Percentiles rank a stretch among this genome's conserved stretches.
Evolutionary conservation across 768 basidiomycete species (phyloP).

Genomic region (Russula earlei): DNA sequence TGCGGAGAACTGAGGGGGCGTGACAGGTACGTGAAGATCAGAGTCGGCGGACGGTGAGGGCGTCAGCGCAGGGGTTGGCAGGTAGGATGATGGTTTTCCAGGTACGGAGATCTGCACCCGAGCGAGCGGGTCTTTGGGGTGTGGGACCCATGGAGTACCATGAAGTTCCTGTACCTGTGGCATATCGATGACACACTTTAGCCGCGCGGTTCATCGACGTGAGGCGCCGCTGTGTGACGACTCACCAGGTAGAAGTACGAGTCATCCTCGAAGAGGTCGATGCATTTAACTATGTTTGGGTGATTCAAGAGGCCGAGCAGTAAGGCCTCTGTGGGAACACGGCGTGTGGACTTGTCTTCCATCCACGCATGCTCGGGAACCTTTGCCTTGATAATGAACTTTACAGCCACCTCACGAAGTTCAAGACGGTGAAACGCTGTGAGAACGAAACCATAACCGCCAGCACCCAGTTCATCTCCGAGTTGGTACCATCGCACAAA

Average conservation of each 20-base stretch:
- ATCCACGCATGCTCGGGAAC: slow-evolving; percentile 54
- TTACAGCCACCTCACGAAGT: slow-evolving; percentile 76
- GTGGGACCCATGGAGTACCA: slow-evolving; percentile 74
- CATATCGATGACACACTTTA: not conserved
- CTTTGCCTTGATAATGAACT: slow-evolving; percentile 82
- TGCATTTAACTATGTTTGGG: slow-evolving; percentile 71
- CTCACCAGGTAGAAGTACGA: slow-evolving; percentile 82
- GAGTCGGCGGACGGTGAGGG: slow-evolving; percentile 19
- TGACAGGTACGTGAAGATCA: slow-evolving; percentile 8
- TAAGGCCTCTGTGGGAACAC: slow-evolving; percentile 74
- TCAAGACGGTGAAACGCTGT: slow-evolving; percentile 57
- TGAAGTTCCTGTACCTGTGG: slow-evolving; percentile 83
- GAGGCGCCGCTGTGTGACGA: slow-evolving; percentile 13
- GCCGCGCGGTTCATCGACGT: not conserved
- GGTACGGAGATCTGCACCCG: not conserved
- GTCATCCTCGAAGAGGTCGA: slow-evolving; percentile 78
- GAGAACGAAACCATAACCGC: slow-evolving; percentile 95
- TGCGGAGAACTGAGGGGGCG: slow-evolving; percentile 14
- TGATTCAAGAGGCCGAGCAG: slow-evolving; percentile 67
- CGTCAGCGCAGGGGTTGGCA: slow-evolving; percentile 18
- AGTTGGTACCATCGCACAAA: slow-evolving; percentile 56
- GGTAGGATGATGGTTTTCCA: slow-evolving; percentile 7
- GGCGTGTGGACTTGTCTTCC: slow-evolving; percentile 49
- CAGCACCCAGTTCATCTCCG: slow-evolving; percentile 75
- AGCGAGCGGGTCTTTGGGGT: slow-evolving; percentile 30